Conservation (phyloP, 176 grass and related monocot genomes). For the Rhynchospora tenuis region DNA sequence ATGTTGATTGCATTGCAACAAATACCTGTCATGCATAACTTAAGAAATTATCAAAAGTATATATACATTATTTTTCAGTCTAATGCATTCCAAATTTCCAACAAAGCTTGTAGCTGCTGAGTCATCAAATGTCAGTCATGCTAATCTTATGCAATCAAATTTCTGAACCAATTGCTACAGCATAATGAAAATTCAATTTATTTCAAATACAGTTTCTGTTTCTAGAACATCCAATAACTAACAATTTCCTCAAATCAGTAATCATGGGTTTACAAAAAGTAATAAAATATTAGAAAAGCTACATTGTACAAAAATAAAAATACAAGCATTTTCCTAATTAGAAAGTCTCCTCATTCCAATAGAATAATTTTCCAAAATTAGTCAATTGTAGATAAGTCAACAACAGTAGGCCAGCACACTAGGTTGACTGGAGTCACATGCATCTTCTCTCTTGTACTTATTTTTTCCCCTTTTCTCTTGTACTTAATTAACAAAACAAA, state of each 20-base stretch:
- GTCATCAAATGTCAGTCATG: neutral
- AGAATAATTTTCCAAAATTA: neutral
- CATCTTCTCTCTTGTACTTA: neutral
- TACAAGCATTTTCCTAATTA: neutral
- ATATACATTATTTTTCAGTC: neutral
- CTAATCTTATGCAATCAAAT: neutral
- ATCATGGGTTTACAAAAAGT: neutral
- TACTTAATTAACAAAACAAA: neutral
- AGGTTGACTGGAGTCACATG: neutral
- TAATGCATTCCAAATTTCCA: neutral
- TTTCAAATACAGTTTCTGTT: neutral
- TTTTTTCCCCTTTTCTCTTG: neutral
- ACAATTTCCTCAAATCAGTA: neutral
- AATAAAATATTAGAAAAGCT: neutral
- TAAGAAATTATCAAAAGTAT: neutral
- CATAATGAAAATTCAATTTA: neutral
- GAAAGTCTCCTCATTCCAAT: neutral
- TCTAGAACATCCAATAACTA: neutral
- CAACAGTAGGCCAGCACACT: neutral
- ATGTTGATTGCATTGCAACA: constrained; percentile 73
- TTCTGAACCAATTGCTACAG: neutral
- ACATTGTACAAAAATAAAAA: neutral
- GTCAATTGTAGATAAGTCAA: neutral
- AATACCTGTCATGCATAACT: constrained; percentile 45
- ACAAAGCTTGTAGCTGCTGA: neutral